Conservation (phyloP, 2,329 filamentous ascomycete species). For the Plenodomus tracheiphilus region DNA sequence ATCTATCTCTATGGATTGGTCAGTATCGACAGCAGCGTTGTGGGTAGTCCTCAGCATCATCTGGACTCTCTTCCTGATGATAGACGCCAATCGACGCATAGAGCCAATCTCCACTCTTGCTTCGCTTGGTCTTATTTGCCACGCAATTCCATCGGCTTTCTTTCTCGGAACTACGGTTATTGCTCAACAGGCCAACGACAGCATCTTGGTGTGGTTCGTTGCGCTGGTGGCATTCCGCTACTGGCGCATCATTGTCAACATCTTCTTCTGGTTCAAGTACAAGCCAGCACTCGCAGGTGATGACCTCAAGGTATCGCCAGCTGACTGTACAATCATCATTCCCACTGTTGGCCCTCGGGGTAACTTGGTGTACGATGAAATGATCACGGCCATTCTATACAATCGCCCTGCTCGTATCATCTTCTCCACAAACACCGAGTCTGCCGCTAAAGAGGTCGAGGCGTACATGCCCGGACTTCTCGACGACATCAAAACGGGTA, state of each 20-base stretch:
- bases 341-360: slow-evolving; percentile 20
- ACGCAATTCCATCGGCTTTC: slow-evolving; percentile 10
- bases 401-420: slow-evolving; percentile 19
- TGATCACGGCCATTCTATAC: slow-evolving; percentile 14
- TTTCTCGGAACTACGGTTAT: slow-evolving; percentile 5
- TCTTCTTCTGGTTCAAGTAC: slow-evolving; percentile 24
- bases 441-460: slow-evolving; percentile 4
- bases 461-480: not conserved
- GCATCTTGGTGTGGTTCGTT: slow-evolving; percentile 12
- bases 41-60: not conserved
- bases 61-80: slow-evolving; percentile 13
- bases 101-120: not conserved
- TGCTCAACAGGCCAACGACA: slow-evolving; percentile 4
- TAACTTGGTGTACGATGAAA: slow-evolving; percentile 9
- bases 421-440: slow-evolving; percentile 17
- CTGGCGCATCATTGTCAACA: slow-evolving; percentile 18
- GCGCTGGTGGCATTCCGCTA: slow-evolving; percentile 22
- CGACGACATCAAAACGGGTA: slow-evolving; percentile 2
- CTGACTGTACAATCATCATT: slow-evolving; percentile 23
- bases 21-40: not conserved
- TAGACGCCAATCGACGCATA: slow-evolving; percentile 3
- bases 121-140: slow-evolving; percentile 11
- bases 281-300: not conserved
- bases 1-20: not conserved
- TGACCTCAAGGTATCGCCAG: not conserved